These are phyloP conservation scores for Russula sp. DNA, from an alignment of 768 basidiomycete genomes.

Conservation along the genomic window DNA sequence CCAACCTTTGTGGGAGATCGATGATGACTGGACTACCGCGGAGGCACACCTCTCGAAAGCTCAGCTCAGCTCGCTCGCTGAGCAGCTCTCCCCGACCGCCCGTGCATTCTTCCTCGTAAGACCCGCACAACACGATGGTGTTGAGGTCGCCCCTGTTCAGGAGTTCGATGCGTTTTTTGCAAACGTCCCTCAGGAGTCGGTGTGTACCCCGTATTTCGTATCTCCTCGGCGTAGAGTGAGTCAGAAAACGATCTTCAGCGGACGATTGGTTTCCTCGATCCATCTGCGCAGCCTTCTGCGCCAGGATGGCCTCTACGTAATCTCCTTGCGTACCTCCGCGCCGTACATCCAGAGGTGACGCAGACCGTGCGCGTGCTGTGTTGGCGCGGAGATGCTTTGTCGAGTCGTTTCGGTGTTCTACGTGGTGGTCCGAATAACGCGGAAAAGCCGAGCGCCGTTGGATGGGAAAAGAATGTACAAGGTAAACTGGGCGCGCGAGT, in stretches of 20 bases:
- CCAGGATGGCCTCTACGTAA: slow-evolving; percentile 92
- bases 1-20: slow-evolving; percentile 87
- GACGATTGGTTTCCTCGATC: slow-evolving; percentile 47
- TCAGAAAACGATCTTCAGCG: slow-evolving; percentile 22
- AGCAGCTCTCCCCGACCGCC: slow-evolving; percentile 38
- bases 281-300: slow-evolving; percentile 55
- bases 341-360: slow-evolving; percentile 47
- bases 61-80: slow-evolving; percentile 37
- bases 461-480: slow-evolving; percentile 91
- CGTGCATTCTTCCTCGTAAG: slow-evolving; percentile 62
- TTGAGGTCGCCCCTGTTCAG: slow-evolving; percentile 48
- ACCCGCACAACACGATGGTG: slow-evolving; percentile 28
- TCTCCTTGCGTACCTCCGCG: slow-evolving; percentile 73
- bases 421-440: slow-evolving; percentile 31
- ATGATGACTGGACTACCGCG: slow-evolving; percentile 54
- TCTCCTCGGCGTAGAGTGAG: neutral
- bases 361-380: slow-evolving; percentile 58
- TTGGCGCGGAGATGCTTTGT: slow-evolving; percentile 63
- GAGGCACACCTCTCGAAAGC: slow-evolving; percentile 38
- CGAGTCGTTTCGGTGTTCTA: slow-evolving; percentile 57
- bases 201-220: slow-evolving; percentile 32
- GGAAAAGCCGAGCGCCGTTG: slow-evolving; percentile 59
- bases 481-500: slow-evolving; percentile 84
- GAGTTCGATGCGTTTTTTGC: slow-evolving; percentile 55
- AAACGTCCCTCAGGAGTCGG: slow-evolving; percentile 36